Evolutionary conservation across 345 rosid species (phyloP), one percentile per base, ranked within the genome.

Genomic region (Eucalyptus cloeziana): DNA sequence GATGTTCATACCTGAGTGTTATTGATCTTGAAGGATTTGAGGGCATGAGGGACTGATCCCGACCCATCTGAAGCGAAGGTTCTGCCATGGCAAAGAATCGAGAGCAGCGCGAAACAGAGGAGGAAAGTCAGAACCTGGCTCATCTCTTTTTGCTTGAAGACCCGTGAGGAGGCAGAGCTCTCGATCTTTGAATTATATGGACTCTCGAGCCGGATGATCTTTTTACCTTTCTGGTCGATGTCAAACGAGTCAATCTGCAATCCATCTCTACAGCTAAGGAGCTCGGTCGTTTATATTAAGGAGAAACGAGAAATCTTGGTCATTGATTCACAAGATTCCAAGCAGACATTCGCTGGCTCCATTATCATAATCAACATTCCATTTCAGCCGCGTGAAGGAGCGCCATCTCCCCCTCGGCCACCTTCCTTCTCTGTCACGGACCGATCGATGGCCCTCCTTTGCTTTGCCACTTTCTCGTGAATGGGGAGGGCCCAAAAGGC

Each of bases 11-110:
- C 94, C 94, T 90, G 91, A 47, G 89, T 87, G 49, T 86, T 81
- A 90, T 91, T 93, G 88, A 89, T 91, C 58, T 89, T 76, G 89
- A 93, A 93, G 7, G 93, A 90, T 86, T 88, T 86, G 87, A 86
- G 30, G 45, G 49, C 89, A 87, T 71, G 87, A 80, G 93, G 90
- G 2, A 49, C 86, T 80, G 94, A 92, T 81, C 87, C 87, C 83
- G 94, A 93, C 69, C 86, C 86, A 44, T 91, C 56, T 50, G 92
- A 86, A 88, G 64, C 50, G 90, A 91, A 85, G 13, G 88, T 89
- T 90, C 93, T 90, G 5, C 93, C 90, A 24, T 52, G 89, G 8
- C 92, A 88, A 64, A 89, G 76, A 8, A 91, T n/a, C 54, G 88
- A 62, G 87, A 87, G 87, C 45, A 87, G 89, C 14, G 49, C 92